Evolutionary conservation across 2,329 filamentous ascomycete genomes (phyloP), one percentile per base, ranked within the genome.

Genomic region (Parascedosporium putredinis): DNA sequence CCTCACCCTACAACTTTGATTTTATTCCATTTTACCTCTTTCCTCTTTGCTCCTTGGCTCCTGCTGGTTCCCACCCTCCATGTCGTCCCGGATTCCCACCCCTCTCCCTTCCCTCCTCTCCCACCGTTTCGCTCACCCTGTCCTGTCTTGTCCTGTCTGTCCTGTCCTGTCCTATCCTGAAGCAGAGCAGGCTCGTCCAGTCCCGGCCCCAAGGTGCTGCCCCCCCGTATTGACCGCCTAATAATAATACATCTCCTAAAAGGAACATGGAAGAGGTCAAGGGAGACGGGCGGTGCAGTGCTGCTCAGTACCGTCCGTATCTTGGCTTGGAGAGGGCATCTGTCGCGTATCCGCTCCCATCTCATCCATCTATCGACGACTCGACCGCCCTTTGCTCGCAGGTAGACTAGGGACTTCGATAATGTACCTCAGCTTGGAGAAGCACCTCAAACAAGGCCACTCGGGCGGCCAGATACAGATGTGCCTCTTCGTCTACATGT

Each of bases 381-480:
- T 40, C 36, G 16, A 40, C 33, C 45, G 33, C 45, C 45, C 24
- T 48, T 24, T 18, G 14, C 12, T 16, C 9, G n/a, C 16, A 49
- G 24, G 47, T 44, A 31, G 6, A 49, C 47, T 24, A 14, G 38
- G 16, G n/a, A 42, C 38, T 16, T 34, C 5, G 47, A 18, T 38
- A 16, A 49, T 10, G 47, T 49, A 49, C 36, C 47, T 25, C 38
- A 20, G 38, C 38, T 44, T 18, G 12, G 14, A 18, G 20, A 29
- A 25, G 20, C 47, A 33, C 47, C 14, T 7, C 9, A 44, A 27
- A 31, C 18, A 9, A 49, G 47, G 27, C 47, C 47, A 44, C 47
- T 34, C 24, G 33, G 14, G 47, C 40, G 47, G 47, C 47, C 47
- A 49, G 25, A 22, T 49, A 49, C 47, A 44, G 23, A 16, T 12